Percentiles rank a stretch among this genome's conserved stretches.
Conservation (phyloP, 2,329 filamentous ascomycete genomes). For the Berkeleyomyces rouxiae region DNA sequence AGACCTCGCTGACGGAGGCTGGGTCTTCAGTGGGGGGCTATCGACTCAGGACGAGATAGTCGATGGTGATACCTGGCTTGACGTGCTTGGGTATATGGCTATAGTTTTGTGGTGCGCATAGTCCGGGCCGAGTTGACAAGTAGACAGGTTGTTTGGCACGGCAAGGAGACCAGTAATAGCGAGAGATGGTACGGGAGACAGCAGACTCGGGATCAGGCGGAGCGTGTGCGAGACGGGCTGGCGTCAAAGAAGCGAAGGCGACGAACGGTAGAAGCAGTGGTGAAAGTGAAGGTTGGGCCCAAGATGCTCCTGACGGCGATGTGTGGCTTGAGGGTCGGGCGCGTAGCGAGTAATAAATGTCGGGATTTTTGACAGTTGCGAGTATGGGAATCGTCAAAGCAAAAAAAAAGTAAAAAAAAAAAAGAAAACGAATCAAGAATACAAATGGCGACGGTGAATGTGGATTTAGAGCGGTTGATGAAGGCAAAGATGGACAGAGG, state of each 20-base stretch:
- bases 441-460: background rate
- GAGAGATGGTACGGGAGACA: background rate
- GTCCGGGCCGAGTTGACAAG: background rate
- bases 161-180: too few species aligned
- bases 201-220: background rate
- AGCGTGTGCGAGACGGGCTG: too few species aligned
- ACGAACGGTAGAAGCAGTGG: background rate
- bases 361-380: background rate
- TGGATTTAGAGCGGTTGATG: background rate
- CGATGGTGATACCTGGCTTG: background rate
- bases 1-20: slow-evolving; percentile 9
- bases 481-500: background rate
- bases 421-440: slow-evolving; percentile 1
- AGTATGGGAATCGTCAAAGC: background rate
- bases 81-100: background rate
- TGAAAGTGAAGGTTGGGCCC: too few species aligned
- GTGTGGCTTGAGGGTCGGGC: background rate
- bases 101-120: background rate
- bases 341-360: background rate
- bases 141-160: background rate
- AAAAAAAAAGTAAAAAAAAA: background rate
- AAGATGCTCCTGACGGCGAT: too few species aligned
- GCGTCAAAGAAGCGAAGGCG: background rate
- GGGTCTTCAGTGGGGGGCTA: background rate
- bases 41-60: background rate